Conservation (phyloP, 495 filamentous ascomycete genomes). For the Podospora australis region DNA sequence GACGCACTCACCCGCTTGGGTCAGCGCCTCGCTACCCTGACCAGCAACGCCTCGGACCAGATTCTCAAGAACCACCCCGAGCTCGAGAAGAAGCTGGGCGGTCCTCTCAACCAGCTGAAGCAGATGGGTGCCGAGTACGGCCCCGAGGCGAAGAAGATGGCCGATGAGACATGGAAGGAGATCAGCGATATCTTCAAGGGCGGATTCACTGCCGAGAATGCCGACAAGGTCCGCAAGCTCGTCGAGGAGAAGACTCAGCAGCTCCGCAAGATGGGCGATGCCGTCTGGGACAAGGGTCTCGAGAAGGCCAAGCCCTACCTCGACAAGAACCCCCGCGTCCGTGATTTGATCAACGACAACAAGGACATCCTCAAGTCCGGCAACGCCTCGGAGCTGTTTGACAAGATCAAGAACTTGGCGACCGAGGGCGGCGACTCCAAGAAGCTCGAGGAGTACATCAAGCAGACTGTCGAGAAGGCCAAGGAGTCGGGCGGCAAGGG, state of each 20-base stretch:
- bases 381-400: slow-evolving; percentile 48
- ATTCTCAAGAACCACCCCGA: slow-evolving; percentile 60
- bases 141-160: slow-evolving; percentile 61
- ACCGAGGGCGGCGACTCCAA: slow-evolving; percentile 49
- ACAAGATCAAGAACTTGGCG: slow-evolving; percentile 47
- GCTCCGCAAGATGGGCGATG: slow-evolving; percentile 53
- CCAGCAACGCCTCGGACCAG: slow-evolving; percentile 49
- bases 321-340: slow-evolving; percentile 60
- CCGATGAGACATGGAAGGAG: slow-evolving; percentile 58
- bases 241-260: slow-evolving; percentile 60
- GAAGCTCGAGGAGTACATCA: slow-evolving; percentile 53
- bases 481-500: slow-evolving; percentile 34
- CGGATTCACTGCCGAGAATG: slow-evolving; percentile 43
- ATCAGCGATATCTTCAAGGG: slow-evolving; percentile 48
- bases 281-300: slow-evolving; percentile 57
- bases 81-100: slow-evolving; percentile 61
- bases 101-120: slow-evolving; percentile 54
- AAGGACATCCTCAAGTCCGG: slow-evolving; percentile 52
- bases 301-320: slow-evolving; percentile 56
- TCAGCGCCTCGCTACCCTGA: slow-evolving; percentile 45
- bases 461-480: slow-evolving; percentile 46
- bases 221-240: slow-evolving; percentile 49
- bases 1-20: slow-evolving; percentile 48
- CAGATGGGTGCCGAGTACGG: slow-evolving; percentile 57
- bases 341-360: slow-evolving; percentile 57